Evolutionary conservation across 1,139 yeast genomes (phyloP), one percentile per base, ranked within the genome.

Genomic region (Debaryomyces subglobosus): DNA sequence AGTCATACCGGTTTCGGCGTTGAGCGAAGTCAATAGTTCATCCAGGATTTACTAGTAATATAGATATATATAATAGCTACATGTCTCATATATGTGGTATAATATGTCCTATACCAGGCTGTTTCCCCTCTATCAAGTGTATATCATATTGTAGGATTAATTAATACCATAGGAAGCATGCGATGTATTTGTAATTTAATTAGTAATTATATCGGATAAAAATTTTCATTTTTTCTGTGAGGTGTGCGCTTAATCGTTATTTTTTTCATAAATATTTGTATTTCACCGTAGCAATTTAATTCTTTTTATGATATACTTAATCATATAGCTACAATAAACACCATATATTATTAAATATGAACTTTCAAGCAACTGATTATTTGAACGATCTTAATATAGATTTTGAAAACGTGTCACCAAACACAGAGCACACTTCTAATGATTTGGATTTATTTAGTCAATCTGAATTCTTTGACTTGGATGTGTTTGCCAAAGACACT

Each of bases 401-500:
- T 44, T 60, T 68, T 46, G 66, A 64, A 24, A 57, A 55, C 13
- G 60, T 57, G n/a, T 62, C 70, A 29, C 69, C 71, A 12, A 55
- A 51, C 41, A 50, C 52, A 15, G 58, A 57, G 21, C 62, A 59
- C 13, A 50, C 61, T 45, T 32, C 60, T 42, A 64, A 59, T 39
- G 81, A 77, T 53, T 71, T 78, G 58, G 74, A 72, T 40, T 62
- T 77, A 44, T 78, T 77, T 56, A 65, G 77, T 30, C 75, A 75
- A 49, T 58, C 74, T 3, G 79, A 77, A 38, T 79, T 79, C 55
- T 76, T 74, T 52, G 78, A 77, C 54, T 74, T 78, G 58, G 82
- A 78, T 55, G 74, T 65, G 7, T 70, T 72, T 49, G 63, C 69
- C 49, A 64, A 64, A 48, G 66, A 61, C 47, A 39, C 55, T n/a